Conservation (phyloP, 1,139 yeast species). For the Geotrichum phurueaensis region DNA sequence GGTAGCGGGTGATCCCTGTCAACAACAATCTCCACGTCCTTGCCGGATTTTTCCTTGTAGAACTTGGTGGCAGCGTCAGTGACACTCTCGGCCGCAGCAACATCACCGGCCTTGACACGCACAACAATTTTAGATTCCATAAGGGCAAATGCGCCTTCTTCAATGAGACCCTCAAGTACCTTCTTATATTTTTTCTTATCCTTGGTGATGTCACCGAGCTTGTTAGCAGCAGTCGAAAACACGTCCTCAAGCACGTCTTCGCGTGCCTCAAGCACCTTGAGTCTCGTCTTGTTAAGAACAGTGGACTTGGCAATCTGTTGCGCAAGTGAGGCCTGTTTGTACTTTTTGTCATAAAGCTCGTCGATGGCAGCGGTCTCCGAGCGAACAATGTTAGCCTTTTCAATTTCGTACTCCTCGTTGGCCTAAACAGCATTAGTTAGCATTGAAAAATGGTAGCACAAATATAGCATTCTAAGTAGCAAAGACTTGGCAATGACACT, state of each 20-base stretch:
- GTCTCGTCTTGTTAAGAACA: conserved; percentile 88
- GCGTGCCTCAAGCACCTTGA: conserved; percentile 69
- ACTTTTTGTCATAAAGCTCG: conserved; percentile 67
- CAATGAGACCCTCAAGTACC: conserved; percentile 57
- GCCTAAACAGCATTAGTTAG: conserved; percentile 41
- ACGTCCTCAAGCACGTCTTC: conserved; percentile 30
- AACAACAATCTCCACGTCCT: conserved; percentile 36
- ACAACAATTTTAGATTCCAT: conserved; percentile 68
- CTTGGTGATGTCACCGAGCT: conserved; percentile 41
- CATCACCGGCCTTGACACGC: conserved; percentile 15
- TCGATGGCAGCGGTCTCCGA: conserved; percentile 89
- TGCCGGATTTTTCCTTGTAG: conserved; percentile 48
- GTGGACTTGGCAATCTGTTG: conserved; percentile 96
- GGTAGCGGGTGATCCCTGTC: conserved; percentile 53
- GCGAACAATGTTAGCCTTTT: conserved; percentile 90
- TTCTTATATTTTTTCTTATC: conserved; percentile 70
- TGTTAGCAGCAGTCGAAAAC: conserved; percentile 1
- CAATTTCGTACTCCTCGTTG: conserved; percentile 97
- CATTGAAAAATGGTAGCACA: background rate
- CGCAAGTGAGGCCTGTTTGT: conserved; percentile 84
- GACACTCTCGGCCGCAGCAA: conserved; percentile 56
- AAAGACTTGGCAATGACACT: background rate
- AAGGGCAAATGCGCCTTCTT: conserved; percentile 43
- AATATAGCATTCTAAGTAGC: background rate
- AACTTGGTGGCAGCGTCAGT: conserved; percentile 55